Conservation (phyloP, 1,284 basidiomycete genomes). For the Tremellales sp. region DNA sequence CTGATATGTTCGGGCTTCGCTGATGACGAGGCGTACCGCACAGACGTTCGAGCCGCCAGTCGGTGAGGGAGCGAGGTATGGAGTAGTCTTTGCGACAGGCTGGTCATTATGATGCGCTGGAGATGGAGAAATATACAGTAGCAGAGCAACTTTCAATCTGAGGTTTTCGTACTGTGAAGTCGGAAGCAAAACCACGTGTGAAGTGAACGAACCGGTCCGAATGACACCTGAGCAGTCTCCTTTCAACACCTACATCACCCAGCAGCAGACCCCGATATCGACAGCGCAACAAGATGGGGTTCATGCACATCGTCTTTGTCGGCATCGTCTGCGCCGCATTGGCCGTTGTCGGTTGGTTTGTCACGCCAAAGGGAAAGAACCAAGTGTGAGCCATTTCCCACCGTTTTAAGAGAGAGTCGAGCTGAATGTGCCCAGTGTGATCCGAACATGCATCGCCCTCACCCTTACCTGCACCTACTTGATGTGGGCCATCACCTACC, state of each 20-base stretch:
- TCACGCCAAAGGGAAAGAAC: conserved; percentile 75
- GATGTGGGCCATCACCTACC: conserved; percentile 91
- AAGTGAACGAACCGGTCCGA: not conserved
- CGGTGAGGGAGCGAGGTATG: not conserved
- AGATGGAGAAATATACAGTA: not conserved
- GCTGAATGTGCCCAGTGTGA: conserved; percentile 63
- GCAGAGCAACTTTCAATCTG: not conserved
- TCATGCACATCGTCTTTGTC: conserved; percentile 40
- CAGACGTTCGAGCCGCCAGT: not conserved
- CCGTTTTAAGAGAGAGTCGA: too few species aligned
- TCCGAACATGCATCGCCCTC: conserved; percentile 72
- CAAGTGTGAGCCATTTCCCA: conserved; percentile 71
- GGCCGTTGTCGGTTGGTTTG: conserved; percentile 63
- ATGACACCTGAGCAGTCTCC: not conserved
- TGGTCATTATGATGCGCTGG: not conserved
- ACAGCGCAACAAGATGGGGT: conserved; percentile 22
- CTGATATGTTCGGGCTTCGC: too few species aligned
- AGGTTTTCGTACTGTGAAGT: too few species aligned
- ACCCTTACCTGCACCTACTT: conserved; percentile 77
- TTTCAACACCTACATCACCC: not conserved
- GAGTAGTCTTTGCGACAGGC: not conserved
- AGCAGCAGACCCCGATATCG: not conserved
- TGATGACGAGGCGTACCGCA: too few species aligned
- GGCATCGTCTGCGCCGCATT: conserved; percentile 52
- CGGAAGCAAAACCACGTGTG: not conserved